phyloP scores from a whole-genome alignment of 495 filamentous ascomycete genomes.

The Collariella sp. region DNA sequence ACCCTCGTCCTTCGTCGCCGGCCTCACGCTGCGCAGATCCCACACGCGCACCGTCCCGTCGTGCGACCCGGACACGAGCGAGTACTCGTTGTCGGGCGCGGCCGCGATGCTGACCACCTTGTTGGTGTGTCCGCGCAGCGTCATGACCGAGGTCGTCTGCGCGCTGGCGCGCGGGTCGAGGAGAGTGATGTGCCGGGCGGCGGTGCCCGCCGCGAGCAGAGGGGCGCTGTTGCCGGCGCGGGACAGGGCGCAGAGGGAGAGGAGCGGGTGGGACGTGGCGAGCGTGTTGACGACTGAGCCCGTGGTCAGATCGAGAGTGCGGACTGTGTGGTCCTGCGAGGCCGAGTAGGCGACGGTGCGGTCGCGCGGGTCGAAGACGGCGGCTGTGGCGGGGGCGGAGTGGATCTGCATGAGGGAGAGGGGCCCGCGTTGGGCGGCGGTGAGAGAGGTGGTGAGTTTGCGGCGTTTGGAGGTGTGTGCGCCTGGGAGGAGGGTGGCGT shows the following conservation, averaged over 20 bases:
- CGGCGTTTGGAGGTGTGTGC: conserved; percentile 62
- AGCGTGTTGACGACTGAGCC: conserved; percentile 62
- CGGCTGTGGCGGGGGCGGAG: conserved; percentile 59
- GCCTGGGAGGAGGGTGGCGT: conserved; percentile 55
- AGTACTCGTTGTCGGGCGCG: conserved; percentile 65
- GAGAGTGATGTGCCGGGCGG: conserved; percentile 78
- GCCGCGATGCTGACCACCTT: conserved; percentile 62
- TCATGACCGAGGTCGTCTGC: conserved; percentile 68
- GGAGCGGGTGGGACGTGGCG: conserved; percentile 70
- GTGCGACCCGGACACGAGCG: conserved; percentile 72
- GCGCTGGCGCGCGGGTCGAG: conserved; percentile 77
- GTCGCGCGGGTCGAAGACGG: conserved; percentile 76
- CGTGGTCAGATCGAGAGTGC: conserved; percentile 86
- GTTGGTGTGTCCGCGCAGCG: conserved; percentile 82
- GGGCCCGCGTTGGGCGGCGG: conserved; percentile 67
- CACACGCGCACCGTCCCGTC: conserved; percentile 88
- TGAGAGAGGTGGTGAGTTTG: conserved; percentile 57
- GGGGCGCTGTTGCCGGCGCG: conserved; percentile 38
- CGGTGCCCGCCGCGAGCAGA: conserved; percentile 76
- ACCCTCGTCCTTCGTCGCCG: conserved; percentile 50
- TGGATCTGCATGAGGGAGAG: conserved; percentile 64
- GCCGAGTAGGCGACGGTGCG: conserved; percentile 80
- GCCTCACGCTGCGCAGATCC: conserved; percentile 73
- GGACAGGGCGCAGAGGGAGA: conserved; percentile 62
- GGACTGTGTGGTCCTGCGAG: conserved; percentile 80